phyloP scores from a whole-genome alignment of 2,329 filamentous ascomycete species.

The Trichoderma sp. region DNA sequence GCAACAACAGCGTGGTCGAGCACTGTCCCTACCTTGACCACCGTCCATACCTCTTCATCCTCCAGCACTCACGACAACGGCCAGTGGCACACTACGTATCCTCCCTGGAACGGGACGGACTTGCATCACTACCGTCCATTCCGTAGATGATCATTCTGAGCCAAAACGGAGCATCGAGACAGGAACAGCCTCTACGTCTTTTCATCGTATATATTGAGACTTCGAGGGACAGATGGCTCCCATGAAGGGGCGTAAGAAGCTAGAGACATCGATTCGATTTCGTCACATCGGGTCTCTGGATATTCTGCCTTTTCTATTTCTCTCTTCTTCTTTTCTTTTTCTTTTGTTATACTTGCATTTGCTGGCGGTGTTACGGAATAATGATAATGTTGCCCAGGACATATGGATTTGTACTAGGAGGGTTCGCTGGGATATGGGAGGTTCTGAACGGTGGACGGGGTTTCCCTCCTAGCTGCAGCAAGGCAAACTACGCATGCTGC shows the following conservation, averaged over 20 bases:
- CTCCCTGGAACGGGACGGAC: constrained; percentile 47
- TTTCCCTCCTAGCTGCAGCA: constrained; percentile 4
- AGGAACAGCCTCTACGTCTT: background rate
- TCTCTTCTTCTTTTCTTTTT: background rate
- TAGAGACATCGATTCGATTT: background rate
- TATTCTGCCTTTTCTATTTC: background rate
- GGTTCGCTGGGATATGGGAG: too few relatives aligned
- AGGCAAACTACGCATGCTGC: constrained; percentile 44
- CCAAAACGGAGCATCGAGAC: background rate
- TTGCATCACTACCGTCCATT: constrained; percentile 9
- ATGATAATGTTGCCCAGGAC: constrained; percentile 15
- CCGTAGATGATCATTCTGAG: constrained; percentile 7
- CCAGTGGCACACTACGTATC: constrained; percentile 51
- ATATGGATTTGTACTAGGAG: background rate
- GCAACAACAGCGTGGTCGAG: constrained; percentile 27
- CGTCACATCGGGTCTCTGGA: background rate
- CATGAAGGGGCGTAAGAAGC: background rate
- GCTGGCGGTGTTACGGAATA: background rate
- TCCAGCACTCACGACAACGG: constrained; percentile 47
- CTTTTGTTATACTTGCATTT: background rate
- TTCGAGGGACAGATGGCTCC: constrained; percentile 14
- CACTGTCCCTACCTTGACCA: constrained; percentile 30
- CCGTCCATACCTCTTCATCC: constrained; percentile 31
- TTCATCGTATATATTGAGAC: constrained; percentile 27
- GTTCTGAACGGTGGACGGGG: background rate